Base-by-base conservation (phyloP, 2,329 filamentous ascomycete genomes). In the Fusarium circinatum region DNA sequence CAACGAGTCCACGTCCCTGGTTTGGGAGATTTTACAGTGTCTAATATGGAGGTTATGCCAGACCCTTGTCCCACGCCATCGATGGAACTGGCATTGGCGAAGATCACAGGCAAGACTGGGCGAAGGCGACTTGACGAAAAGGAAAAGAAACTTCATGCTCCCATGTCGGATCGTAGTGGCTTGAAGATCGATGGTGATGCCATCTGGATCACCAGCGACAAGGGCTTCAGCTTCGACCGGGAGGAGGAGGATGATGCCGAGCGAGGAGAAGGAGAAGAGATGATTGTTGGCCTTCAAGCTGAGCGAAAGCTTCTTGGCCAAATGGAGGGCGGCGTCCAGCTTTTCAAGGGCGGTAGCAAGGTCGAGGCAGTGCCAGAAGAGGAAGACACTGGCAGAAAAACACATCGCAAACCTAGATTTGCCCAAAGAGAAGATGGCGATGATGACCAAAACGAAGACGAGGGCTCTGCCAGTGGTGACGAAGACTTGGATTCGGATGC, bases 121-220 rank as follows among this genome's bases (percentile, higher is more conserved):
- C 88, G 95, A 73, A 91, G 92, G 78, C 89, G 95, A 64, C 85
- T 99, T 20, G 96, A 97, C 38, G 96, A 99, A 80, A 99, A 98
- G 84, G 96, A 99, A 80, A 98, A 98, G 84, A 90, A 97, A 77
- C 85, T 99, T 10, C 97, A 98, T 82, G 97, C 96, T 6, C 97
- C 96, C 39, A 98, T 99, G 96, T 98, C 95, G 32, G 96, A 99
- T 83, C 95, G 98, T 39, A 97, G 95, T 74, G 96, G 96, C 78
- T 90, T 99, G 18, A 91, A 98, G 80, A 96, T 99, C 58, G 96
- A 99, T 76, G 97, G 97, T 70, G 96, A 99, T 83, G 95, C 96
- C 13, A 95, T 99, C 42, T 99, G 97, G 85, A 98, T 92, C 68
- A 92, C 90, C 15, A 85, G 89, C 64, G 89, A 92, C 58, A 92